Evolutionary conservation across 2,329 filamentous ascomycete species (phyloP).

Genomic region (Phialocephala sp.): DNA sequence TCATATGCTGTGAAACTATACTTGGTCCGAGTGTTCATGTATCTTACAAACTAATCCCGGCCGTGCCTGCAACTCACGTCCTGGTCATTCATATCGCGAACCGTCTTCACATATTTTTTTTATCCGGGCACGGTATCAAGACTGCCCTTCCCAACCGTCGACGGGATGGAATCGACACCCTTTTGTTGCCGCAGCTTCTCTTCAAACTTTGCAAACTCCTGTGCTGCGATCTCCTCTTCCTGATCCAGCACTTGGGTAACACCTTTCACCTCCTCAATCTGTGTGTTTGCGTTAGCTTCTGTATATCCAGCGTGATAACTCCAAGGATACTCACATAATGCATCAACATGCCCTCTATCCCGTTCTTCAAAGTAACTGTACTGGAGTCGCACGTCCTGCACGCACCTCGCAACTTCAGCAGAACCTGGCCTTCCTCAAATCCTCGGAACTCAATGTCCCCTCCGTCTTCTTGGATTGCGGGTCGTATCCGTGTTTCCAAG

Average conservation of each 20-base stretch:
- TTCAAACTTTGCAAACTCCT: conserved; percentile 94
- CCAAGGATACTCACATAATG: conserved; percentile 72
- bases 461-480: conserved; percentile 96
- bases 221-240: conserved; percentile 85
- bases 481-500: conserved; percentile 90
- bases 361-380: conserved; percentile 95
- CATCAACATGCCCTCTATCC: conserved; percentile 98
- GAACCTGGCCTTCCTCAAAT: conserved; percentile 84
- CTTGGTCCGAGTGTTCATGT: conserved; percentile 21
- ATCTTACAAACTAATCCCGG: conserved; percentile 13
- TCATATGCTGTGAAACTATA: conserved; percentile 32
- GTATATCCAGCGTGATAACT: conserved; percentile 13
- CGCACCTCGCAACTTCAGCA: conserved; percentile 86
- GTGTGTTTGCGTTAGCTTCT: conserved; percentile 38
- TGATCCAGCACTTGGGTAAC: conserved; percentile 90
- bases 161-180: conserved; percentile 36
- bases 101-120: conserved; percentile 21
- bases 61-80: conserved; percentile 4
- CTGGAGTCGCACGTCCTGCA: conserved; percentile 97
- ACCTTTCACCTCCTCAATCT: conserved; percentile 95
- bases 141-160: conserved; percentile 36
- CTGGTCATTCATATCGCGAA: background rate
- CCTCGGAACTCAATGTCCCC: conserved; percentile 96
- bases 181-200: conserved; percentile 74
- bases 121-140: conserved; percentile 37